phyloP scores from a whole-genome alignment of 257 asterid species.

The Osmanthus fragrans region DNA sequence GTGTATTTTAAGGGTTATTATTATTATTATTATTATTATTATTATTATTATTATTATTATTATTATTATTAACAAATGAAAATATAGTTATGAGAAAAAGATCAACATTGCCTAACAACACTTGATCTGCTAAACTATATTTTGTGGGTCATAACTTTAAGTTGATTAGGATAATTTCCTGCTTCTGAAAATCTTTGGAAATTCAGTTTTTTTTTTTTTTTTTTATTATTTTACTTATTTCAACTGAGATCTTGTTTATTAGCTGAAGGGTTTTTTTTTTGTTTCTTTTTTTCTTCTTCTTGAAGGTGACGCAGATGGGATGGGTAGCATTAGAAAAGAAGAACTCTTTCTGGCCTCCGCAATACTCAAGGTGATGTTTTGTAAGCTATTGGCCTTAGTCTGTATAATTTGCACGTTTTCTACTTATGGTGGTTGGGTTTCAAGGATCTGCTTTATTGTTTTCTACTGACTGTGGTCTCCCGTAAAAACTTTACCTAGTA shows the following conservation, averaged over 20 bases:
- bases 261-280: slow-evolving; percentile 13
- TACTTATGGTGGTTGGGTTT: background rate
- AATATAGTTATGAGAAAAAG: background rate
- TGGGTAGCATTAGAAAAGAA: slow-evolving; percentile 73
- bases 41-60: too few relatives aligned
- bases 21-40: too few relatives aligned
- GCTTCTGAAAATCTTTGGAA: background rate
- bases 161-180: background rate
- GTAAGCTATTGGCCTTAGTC: background rate
- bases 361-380: slow-evolving; percentile 60
- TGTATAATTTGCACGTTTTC: background rate
- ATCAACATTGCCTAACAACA: background rate
- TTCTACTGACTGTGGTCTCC: background rate
- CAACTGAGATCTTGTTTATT: background rate
- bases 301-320: slow-evolving; percentile 80
- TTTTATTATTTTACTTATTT: background rate
- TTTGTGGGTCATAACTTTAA: background rate
- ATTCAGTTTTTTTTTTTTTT: background rate
- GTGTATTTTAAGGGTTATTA: background rate
- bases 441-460: background rate
- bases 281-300: background rate
- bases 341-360: slow-evolving; percentile 79
- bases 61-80: background rate
- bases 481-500: background rate
- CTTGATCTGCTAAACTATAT: background rate